Evolutionary conservation across 2,329 filamentous ascomycete species (phyloP).

Genomic region (Knoxdaviesia proteae): DNA sequence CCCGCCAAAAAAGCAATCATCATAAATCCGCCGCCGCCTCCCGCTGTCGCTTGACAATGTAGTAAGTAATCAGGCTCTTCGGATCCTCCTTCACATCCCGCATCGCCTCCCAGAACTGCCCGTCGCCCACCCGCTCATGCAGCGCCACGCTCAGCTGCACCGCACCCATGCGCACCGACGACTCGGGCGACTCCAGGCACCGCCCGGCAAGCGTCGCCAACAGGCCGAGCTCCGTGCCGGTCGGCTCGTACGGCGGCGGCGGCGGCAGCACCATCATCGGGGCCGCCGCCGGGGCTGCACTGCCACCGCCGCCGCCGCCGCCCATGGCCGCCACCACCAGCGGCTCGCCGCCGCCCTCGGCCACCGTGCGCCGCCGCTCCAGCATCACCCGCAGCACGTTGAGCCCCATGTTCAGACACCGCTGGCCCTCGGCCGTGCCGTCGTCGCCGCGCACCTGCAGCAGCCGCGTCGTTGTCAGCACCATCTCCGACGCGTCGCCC

Average conservation of each 20-base stretch:
- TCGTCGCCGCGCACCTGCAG: constrained; percentile 22
- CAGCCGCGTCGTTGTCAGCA: constrained; percentile 28
- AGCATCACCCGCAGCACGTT: constrained; percentile 41
- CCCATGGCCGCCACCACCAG: too few relatives aligned
- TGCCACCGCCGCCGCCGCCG: too few relatives aligned
- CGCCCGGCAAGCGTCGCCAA: constrained; percentile 29
- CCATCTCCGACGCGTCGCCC: constrained; percentile 40
- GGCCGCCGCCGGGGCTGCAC: too few relatives aligned
- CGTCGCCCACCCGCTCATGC: constrained; percentile 39
- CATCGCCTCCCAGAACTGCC: constrained; percentile 46
- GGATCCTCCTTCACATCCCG: constrained; percentile 47
- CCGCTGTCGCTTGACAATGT: constrained; percentile 50
- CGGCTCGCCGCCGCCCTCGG: too few relatives aligned
- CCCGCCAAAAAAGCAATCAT: background rate
- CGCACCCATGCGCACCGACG: constrained; percentile 51
- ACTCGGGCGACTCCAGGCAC: constrained; percentile 39
- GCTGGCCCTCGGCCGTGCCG: constrained; percentile 21
- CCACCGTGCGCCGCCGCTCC: constrained; percentile 15
- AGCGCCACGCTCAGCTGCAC: constrained; percentile 59
- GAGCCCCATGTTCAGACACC: constrained; percentile 40
- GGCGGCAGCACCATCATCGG: too few relatives aligned
- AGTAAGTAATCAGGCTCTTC: constrained; percentile 61
- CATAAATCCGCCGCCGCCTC: constrained; percentile 14
- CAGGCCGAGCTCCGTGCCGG: constrained; percentile 26
- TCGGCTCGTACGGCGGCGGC: constrained; percentile 22